phyloP scores from a whole-genome alignment of 2,329 filamentous ascomycete genomes.

The Coleophoma cylindrospora region DNA sequence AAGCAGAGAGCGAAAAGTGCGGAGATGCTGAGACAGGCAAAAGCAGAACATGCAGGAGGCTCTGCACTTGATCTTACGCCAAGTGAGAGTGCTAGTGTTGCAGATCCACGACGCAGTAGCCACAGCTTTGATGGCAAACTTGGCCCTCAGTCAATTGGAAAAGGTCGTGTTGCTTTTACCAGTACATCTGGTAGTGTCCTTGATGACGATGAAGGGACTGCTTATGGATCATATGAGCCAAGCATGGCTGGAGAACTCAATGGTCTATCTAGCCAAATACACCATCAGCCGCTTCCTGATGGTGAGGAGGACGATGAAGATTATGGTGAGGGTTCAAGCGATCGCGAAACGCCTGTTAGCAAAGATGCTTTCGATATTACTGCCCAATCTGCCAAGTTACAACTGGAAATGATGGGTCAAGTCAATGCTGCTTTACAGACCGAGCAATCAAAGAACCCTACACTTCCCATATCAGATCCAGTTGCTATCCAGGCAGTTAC shows the following conservation, averaged over 20 bases:
- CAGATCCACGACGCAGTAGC: constrained; percentile 39
- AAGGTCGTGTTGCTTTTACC: constrained; percentile 19
- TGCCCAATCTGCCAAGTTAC: constrained; percentile 87
- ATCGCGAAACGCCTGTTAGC: constrained; percentile 67
- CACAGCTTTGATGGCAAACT: background rate
- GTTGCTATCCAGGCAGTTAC: constrained; percentile 71
- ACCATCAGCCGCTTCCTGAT: constrained; percentile 1
- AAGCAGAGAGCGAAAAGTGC: constrained; percentile 68
- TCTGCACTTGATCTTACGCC: constrained; percentile 10
- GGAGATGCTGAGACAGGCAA: constrained; percentile 72
- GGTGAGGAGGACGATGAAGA: constrained; percentile 67
- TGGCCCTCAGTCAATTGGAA: background rate
- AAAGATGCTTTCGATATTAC: constrained; percentile 98
- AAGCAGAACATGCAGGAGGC: constrained; percentile 64
- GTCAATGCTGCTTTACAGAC: constrained; percentile 77
- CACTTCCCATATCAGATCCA: constrained; percentile 69
- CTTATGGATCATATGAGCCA: constrained; percentile 50
- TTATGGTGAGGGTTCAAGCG: constrained; percentile 75
- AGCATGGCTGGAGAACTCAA: constrained; percentile 38
- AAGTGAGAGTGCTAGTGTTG: constrained; percentile 16
- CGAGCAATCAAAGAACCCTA: constrained; percentile 66
- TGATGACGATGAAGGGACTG: constrained; percentile 46
- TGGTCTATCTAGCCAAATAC: constrained; percentile 18
- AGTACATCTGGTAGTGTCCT: constrained; percentile 32
- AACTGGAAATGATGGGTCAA: constrained; percentile 83